phyloP scores from a whole-genome alignment of 495 filamentous ascomycete species.

The Durotheca rogersii region DNA sequence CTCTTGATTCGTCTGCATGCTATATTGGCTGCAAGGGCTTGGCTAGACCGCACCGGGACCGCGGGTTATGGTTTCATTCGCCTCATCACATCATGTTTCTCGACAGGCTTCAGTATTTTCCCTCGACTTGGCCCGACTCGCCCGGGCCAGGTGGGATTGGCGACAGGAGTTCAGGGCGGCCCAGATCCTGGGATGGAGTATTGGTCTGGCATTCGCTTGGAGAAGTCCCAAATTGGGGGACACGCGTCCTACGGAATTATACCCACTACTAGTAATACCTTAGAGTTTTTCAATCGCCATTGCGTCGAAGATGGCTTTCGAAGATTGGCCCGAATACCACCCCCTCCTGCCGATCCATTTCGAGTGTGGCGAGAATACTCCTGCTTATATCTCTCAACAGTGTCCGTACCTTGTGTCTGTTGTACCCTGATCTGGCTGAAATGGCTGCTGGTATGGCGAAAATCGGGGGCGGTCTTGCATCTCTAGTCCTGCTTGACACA shows the following conservation, averaged over 20 bases:
- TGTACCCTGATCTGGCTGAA: slow-evolving; percentile 21
- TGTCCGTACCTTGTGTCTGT: neutral
- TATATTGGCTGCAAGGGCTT: slow-evolving; percentile 19
- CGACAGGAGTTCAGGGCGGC: slow-evolving; percentile 16
- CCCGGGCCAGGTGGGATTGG: slow-evolving; percentile 24
- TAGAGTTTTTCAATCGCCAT: slow-evolving; percentile 3
- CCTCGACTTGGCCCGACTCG: slow-evolving; percentile 13
- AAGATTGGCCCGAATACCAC: slow-evolving; percentile 8
- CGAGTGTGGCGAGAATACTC: neutral
- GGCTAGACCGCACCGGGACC: slow-evolving; percentile 17
- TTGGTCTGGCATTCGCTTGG: slow-evolving; percentile 20
- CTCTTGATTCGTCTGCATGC: slow-evolving; percentile 17
- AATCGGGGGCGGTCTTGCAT: neutral
- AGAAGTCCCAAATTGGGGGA: slow-evolving; percentile 22
- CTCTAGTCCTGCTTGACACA: neutral
- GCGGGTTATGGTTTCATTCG: slow-evolving; percentile 23
- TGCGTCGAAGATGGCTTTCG: slow-evolving; percentile 12
- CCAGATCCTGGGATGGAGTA: slow-evolving; percentile 21
- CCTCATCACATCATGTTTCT: slow-evolving; percentile 12
- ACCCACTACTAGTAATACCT: slow-evolving; percentile 32
- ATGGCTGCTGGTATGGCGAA: slow-evolving; percentile 11
- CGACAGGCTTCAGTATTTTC: slow-evolving; percentile 9
- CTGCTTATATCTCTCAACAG: slow-evolving; percentile 3
- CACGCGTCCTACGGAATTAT: slow-evolving; percentile 33
- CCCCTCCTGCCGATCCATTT: slow-evolving; percentile 1